Evolutionary conservation across 2,329 filamentous ascomycete genomes (phyloP).

Genomic region (Scopulariopsis brevicaulis): DNA sequence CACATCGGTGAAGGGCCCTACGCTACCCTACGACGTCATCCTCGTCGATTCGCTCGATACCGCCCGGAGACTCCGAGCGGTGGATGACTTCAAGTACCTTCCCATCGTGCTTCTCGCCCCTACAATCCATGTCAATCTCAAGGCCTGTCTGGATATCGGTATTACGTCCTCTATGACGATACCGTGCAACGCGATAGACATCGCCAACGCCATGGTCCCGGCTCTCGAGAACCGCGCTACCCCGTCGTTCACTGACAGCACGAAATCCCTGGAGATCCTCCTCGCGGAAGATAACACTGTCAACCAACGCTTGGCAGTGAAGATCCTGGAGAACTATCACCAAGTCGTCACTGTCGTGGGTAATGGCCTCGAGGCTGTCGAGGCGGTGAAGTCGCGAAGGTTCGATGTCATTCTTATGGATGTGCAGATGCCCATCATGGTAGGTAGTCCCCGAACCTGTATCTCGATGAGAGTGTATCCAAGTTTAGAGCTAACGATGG

Average conservation of each 20-base stretch:
- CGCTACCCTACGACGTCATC: conserved; percentile 82
- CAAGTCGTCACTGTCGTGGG: conserved; percentile 86
- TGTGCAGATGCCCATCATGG: conserved; percentile 99
- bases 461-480: not conserved
- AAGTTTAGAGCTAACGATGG: not conserved
- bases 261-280: conserved; percentile 89
- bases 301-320: conserved; percentile 90
- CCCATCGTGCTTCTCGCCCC: conserved; percentile 89
- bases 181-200: conserved; percentile 83
- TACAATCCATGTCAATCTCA: conserved; percentile 80
- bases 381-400: conserved; percentile 81
- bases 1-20: conserved; percentile 38
- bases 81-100: conserved; percentile 96
- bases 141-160: conserved; percentile 85
- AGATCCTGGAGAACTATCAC: conserved; percentile 95
- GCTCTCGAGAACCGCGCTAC: conserved; percentile 89
- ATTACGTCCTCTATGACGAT: conserved; percentile 99
- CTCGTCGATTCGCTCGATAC: conserved; percentile 91
- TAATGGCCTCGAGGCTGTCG: conserved; percentile 86
- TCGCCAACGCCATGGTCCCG: conserved; percentile 93
- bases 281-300: conserved; percentile 95
- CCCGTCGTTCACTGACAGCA: conserved; percentile 84
- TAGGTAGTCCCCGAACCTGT: conserved; percentile 27
- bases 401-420: conserved; percentile 99
- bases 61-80: conserved; percentile 70